Conservation (phyloP, 164 flowering plant species). For the Aristolochia fimbriata region DNA sequence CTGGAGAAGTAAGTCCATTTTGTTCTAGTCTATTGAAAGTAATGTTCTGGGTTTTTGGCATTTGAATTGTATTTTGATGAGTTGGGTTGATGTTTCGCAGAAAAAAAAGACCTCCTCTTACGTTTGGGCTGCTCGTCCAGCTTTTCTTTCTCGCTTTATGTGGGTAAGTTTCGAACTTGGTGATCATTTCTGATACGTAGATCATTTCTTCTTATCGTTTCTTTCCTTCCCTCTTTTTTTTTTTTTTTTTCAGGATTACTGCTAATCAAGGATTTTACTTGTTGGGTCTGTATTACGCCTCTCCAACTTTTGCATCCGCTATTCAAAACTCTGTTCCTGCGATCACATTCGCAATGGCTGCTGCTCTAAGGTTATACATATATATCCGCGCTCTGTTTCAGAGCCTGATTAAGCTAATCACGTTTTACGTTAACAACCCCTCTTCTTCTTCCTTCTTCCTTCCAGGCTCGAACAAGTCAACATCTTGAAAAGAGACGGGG, state of each 20-base stretch:
- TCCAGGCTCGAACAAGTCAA: constrained; percentile 47
- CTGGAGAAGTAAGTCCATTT: constrained; percentile 47
- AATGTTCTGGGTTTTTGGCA: not conserved
- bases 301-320: constrained; percentile 81
- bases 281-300: constrained; percentile 61
- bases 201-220: not conserved
- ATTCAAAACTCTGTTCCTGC: constrained; percentile 85
- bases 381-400: too few species aligned
- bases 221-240: not conserved
- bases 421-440: not conserved
- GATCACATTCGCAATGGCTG: constrained; percentile 68
- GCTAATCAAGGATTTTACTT: constrained; percentile 80
- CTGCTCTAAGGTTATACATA: constrained; percentile 41
- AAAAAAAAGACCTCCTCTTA: constrained; percentile 67
- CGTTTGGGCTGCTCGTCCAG: constrained; percentile 51
- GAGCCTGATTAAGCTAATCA: not conserved
- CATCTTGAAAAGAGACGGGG: constrained; percentile 44
- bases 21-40: not conserved
- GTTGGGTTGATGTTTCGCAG: constrained; percentile 21
- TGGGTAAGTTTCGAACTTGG: constrained; percentile 33
- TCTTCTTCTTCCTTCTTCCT: not conserved
- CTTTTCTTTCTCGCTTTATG: constrained; percentile 61
- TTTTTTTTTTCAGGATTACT: constrained; percentile 41
- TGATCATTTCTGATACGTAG: not conserved
- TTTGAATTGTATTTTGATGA: not conserved